Conservation (phyloP, 2,329 filamentous ascomycete genomes). For the Malbranchea cinnamomea region DNA sequence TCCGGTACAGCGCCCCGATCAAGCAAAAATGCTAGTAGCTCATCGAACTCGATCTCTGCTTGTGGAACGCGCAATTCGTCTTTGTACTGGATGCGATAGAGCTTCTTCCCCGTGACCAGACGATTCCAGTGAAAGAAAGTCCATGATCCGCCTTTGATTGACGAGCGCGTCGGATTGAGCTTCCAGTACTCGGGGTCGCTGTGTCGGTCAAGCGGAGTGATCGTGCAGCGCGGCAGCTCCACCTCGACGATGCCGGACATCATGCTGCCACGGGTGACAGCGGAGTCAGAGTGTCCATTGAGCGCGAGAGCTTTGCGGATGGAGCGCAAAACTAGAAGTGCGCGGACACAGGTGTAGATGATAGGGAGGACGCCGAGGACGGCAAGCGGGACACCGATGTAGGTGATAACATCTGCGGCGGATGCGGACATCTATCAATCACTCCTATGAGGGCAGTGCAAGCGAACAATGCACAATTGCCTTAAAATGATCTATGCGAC, state of each 20-base stretch:
- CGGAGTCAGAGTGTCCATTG: constrained; percentile 37
- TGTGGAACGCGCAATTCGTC: constrained; percentile 34
- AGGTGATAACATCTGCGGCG: constrained; percentile 39
- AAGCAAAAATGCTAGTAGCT: constrained; percentile 46
- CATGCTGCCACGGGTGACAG: constrained; percentile 47
- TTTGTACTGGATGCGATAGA: constrained; percentile 48
- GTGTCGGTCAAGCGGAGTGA: constrained; percentile 44
- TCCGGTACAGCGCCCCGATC: constrained; percentile 50
- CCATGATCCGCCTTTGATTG: constrained; percentile 47
- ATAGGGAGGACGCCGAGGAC: constrained; percentile 48
- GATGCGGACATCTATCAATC: constrained; percentile 7
- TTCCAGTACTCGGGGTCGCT: constrained; percentile 44
- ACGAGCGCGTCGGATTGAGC: constrained; percentile 36
- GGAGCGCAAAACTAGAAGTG: constrained; percentile 43
- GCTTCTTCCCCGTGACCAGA: constrained; percentile 46
- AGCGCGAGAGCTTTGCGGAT: constrained; percentile 44
- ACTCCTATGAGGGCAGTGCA: no score
- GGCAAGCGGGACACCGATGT: constrained; percentile 43
- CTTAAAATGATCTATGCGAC: no score
- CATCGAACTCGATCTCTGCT: constrained; percentile 40
- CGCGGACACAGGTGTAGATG: constrained; percentile 48
- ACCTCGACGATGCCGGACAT: constrained; percentile 53
- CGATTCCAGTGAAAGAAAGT: constrained; percentile 52
- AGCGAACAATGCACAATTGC: no score
- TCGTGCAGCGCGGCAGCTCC: constrained; percentile 49